Conservation (phyloP, 345 rosid genomes). For the Arabis hirsuta region DNA sequence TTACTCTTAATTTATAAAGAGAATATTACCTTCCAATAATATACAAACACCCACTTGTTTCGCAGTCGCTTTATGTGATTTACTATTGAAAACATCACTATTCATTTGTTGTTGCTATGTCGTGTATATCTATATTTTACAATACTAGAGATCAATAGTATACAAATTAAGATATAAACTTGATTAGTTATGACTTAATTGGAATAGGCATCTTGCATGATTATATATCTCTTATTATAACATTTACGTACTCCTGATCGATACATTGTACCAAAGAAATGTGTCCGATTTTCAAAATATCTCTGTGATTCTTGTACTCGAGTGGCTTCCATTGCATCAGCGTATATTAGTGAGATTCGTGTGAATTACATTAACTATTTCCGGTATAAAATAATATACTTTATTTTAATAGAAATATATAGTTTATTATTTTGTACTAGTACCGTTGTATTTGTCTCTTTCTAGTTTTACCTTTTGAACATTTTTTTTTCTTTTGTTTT, state of each 20-base stretch:
- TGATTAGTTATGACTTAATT: neutral
- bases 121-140: neutral
- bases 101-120: neutral
- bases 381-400: neutral
- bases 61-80: no score
- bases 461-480: no score
- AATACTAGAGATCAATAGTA: neutral
- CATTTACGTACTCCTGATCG: constrained; percentile 11
- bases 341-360: constrained; percentile 17
- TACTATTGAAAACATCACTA: no score
- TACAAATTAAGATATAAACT: neutral
- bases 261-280: constrained; percentile 22
- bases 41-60: no score
- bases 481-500: no score
- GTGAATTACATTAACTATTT: neutral
- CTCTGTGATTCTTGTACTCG: constrained; percentile 2
- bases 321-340: constrained; percentile 7
- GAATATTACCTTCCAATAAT: no score
- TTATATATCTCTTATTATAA: neutral
- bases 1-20: no score
- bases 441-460: no score
- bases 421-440: no score
- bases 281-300: constrained; percentile 10
- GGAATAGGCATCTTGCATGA: constrained; percentile 1
- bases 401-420: no score